Percentiles rank a stretch among this genome's conserved stretches.
Conservation (phyloP, 257 asterid genomes). For the Salvia miltiorrhiza region DNA sequence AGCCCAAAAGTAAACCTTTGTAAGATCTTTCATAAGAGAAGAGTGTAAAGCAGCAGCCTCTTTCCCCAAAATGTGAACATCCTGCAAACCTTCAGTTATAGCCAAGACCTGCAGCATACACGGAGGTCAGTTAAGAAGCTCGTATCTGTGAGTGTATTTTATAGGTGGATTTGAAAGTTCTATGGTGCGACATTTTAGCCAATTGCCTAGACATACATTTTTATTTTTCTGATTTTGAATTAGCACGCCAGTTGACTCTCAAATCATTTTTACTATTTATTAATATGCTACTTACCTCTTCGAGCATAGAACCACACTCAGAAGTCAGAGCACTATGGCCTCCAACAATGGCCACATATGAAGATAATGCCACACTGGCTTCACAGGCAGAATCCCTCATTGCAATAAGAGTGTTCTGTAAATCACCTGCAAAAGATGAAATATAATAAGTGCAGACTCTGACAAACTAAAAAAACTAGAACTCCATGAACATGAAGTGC, state of each 20-base stretch:
- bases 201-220: no score
- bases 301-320: slow-evolving; percentile 99
- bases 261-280: background rate
- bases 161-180: no score
- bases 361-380: slow-evolving; percentile 75
- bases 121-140: slow-evolving; percentile 11
- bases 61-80: slow-evolving; percentile 85
- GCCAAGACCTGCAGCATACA: slow-evolving; percentile 72
- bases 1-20: slow-evolving; percentile 55
- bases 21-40: slow-evolving; percentile 77
- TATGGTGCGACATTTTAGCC: no score
- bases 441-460: background rate
- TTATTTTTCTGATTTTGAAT: no score
- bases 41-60: slow-evolving; percentile 87
- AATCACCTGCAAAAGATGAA: slow-evolving; percentile 55
- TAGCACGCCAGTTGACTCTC: background rate
- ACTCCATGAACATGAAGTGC: slow-evolving; percentile 16
- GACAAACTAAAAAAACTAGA: slow-evolving; percentile 12
- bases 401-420: slow-evolving; percentile 85
- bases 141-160: background rate
- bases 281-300: slow-evolving; percentile 58
- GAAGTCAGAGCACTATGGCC: slow-evolving; percentile 92
- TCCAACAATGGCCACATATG: slow-evolving; percentile 67
- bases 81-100: slow-evolving; percentile 91
- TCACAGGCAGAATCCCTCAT: slow-evolving; percentile 87